Conservation (phyloP, 495 filamentous ascomycete genomes). For the Talaromyces nanjingensis region DNA sequence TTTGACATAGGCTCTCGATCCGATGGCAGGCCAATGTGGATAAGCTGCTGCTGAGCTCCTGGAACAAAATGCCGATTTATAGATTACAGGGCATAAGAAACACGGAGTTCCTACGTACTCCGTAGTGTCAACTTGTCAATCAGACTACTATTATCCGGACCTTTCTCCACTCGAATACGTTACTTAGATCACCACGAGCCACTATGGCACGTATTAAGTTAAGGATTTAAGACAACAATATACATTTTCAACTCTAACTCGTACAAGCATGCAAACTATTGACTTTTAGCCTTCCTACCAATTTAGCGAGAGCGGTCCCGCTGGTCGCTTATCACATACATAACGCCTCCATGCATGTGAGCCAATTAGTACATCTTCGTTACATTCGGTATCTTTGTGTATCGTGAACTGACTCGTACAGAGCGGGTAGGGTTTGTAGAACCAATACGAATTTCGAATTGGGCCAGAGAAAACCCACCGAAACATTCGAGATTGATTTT, state of each 20-base stretch:
- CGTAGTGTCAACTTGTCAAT: background rate
- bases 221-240: too few relatives aligned
- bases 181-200: background rate
- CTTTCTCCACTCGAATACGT: background rate
- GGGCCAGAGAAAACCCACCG: background rate
- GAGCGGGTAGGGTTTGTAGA: background rate
- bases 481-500: background rate
- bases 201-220: background rate
- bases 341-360: background rate
- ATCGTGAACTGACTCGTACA: background rate
- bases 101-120: background rate
- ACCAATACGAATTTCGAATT: background rate
- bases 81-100: background rate
- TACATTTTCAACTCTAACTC: background rate
- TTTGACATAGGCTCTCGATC: background rate
- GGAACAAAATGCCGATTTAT: background rate
- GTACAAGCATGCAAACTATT: background rate
- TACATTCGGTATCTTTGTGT: background rate
- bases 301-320: background rate
- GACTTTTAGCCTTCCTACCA: background rate
- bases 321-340: background rate
- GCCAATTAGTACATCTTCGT: background rate
- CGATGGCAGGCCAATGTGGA: background rate
- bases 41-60: background rate
- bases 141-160: background rate